Conservation (phyloP, 1,139 yeast genomes). For the Tardiomyces depauwii region DNA sequence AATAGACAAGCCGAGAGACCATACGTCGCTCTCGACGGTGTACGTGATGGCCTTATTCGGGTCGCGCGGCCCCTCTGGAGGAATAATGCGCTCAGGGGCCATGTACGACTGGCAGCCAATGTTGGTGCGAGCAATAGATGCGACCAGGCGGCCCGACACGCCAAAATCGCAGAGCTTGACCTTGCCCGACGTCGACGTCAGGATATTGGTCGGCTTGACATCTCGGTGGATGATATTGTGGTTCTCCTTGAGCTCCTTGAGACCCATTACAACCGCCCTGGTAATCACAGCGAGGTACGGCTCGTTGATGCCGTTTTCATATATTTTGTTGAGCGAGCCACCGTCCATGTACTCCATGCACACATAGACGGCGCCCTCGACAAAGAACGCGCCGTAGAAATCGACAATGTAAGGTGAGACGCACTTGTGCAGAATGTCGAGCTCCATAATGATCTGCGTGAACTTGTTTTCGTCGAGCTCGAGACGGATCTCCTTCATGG, state of each 20-base stretch:
- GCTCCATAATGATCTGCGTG: conserved; percentile 89
- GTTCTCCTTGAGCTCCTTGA: conserved; percentile 71
- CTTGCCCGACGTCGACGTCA: conserved; percentile 68
- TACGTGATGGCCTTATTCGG: conserved; percentile 57
- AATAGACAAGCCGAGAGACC: conserved; percentile 89
- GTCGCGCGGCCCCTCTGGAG: conserved; percentile 19
- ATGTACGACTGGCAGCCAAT: conserved; percentile 97
- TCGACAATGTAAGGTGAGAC: conserved; percentile 85
- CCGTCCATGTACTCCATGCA: conserved; percentile 99
- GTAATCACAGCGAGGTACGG: conserved; percentile 74
- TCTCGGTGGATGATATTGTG: conserved; percentile 95
- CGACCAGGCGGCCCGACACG: conserved; percentile 89
- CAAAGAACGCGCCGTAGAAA: conserved; percentile 93
- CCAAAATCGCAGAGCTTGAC: conserved; percentile 96
- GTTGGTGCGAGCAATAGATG: conserved; percentile 89
- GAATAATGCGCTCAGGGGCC: conserved; percentile 89
- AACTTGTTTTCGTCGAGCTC: conserved; percentile 88
- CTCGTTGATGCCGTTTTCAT: conserved; percentile 70
- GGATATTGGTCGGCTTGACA: conserved; percentile 91
- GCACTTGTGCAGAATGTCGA: conserved; percentile 87
- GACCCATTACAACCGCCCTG: conserved; percentile 70
- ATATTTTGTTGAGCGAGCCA: conserved; percentile 82
- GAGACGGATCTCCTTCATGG: conserved; percentile 90
- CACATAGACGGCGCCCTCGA: conserved; percentile 96
- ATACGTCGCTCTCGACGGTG: conserved; percentile 89